Evolutionary conservation across 2,329 filamentous ascomycete species (phyloP), one percentile per base, ranked within the genome.

Genomic region (Mollisia scopiformis): DNA sequence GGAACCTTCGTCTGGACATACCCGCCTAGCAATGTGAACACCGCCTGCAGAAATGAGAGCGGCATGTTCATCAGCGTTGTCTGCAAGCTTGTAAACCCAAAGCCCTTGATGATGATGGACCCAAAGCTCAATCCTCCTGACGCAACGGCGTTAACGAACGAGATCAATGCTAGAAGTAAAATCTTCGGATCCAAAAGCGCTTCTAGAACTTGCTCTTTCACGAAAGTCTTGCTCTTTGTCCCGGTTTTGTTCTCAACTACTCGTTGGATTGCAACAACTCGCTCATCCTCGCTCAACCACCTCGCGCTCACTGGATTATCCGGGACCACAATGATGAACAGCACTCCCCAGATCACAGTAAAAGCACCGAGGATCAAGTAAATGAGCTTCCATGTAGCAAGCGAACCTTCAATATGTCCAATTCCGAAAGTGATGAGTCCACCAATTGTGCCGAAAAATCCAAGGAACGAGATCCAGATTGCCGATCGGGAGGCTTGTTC

Each of bases 11-110:
- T 57, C 37, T 60, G 57, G 1, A 57, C 52, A 37, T 58, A 66
- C 5, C 61, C 66, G 13, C 55, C 64, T 7, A 64, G 35, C 6
- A 68, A 51, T 7, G 60, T 68, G 50, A 65, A 67, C n/a, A 66
- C 41, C 11, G 64, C 62, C 47, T 68, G 65, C 14, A 65, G 43
- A 35, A 62, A 63, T 11, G 58, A 62, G 16, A 60, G 27, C 11
- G 87, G 87, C 64, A 89, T 88, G 68, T 87, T 89, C 30, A 78
- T 66, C 14, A 78, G 65, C 0, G 75, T 74, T 1, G 74, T 70
- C 30, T 74, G 63, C 1, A 76, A 67, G 2, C 72, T 58, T 0
- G 68, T 71, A 59, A 76, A 78, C 2, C 76, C 76, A 25, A 78
- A 73, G 11, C 73, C 73, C 21, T 69, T 66, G 60, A 78, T 76